phyloP scores from a whole-genome alignment of 179 eudicot genomes.

The Beta lomatogona region DNA sequence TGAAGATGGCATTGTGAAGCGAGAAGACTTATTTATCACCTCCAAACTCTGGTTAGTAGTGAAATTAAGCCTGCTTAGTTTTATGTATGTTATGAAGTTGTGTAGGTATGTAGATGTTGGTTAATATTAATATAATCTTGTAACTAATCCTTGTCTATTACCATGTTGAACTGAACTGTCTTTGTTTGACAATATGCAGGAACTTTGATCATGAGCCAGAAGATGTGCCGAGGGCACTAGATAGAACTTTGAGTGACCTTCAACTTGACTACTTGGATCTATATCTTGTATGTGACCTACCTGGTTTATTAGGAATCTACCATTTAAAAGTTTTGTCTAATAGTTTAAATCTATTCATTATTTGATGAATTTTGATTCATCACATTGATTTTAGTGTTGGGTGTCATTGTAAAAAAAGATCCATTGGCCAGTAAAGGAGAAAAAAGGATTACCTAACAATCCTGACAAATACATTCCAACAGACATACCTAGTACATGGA shows the following conservation, averaged over 20 bases:
- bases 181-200: constrained; percentile 27
- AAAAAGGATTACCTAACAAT: constrained; percentile 46
- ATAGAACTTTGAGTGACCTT: constrained; percentile 63
- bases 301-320: background rate
- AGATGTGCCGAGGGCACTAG: constrained; percentile 73
- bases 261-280: constrained; percentile 80
- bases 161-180: background rate
- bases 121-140: background rate
- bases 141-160: background rate
- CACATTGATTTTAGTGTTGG: background rate
- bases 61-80: too few relatives aligned
- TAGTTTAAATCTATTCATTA: too few relatives aligned
- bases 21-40: constrained; percentile 74
- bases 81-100: background rate
- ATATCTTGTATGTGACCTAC: constrained; percentile 58
- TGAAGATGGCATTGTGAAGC: constrained; percentile 72
- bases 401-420: constrained; percentile 42
- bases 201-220: constrained; percentile 67
- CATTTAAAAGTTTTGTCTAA: background rate
- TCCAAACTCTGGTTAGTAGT: constrained; percentile 72
- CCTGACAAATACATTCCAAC: constrained; percentile 49
- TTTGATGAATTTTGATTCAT: background rate
- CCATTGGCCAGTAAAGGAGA: constrained; percentile 79
- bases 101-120: background rate
- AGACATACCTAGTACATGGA: constrained; percentile 80